Conservation (phyloP, 768 basidiomycete genomes). For the Podaxis sp. region DNA sequence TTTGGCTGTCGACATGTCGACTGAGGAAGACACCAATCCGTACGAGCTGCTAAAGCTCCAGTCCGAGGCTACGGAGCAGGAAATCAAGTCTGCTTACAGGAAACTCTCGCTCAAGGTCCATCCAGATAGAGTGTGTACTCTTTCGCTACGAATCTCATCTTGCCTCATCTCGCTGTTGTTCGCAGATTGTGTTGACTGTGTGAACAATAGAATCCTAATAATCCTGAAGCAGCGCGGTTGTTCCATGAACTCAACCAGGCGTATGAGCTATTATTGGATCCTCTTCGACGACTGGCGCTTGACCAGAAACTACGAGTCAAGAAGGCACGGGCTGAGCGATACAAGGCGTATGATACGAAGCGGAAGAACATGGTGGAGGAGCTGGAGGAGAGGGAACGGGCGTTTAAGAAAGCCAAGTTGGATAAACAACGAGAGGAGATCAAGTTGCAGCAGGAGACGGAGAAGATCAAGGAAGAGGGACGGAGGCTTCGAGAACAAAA, state of each 20-base stretch:
- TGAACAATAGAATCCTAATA: constrained; percentile 66
- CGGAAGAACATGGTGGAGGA: constrained; percentile 75
- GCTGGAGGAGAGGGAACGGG: constrained; percentile 75
- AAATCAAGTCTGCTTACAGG: constrained; percentile 79
- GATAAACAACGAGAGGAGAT: constrained; percentile 63
- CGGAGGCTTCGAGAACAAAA: constrained; percentile 65
- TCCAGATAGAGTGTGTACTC: constrained; percentile 70
- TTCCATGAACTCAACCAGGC: constrained; percentile 85
- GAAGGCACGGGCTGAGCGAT: constrained; percentile 69
- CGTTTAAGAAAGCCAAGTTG: constrained; percentile 67
- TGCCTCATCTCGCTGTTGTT: not conserved
- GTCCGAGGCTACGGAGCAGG: constrained; percentile 69
- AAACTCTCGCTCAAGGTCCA: constrained; percentile 82
- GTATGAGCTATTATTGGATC: constrained; percentile 80
- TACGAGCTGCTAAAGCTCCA: constrained; percentile 70
- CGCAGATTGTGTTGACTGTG: constrained; percentile 16
- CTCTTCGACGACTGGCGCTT: constrained; percentile 72
- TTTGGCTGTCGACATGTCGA: not conserved
- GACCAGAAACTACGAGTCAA: constrained; percentile 78
- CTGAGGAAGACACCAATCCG: constrained; percentile 64
- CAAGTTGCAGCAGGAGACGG: constrained; percentile 58
- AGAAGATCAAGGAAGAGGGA: constrained; percentile 76
- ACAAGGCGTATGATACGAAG: constrained; percentile 67
- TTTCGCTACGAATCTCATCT: not conserved
- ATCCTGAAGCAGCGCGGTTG: constrained; percentile 80